These are phyloP conservation scores for Akanthomyces lecanii DNA, from an alignment of 2,329 filamentous ascomycete species.

Conservation along the genomic window DNA sequence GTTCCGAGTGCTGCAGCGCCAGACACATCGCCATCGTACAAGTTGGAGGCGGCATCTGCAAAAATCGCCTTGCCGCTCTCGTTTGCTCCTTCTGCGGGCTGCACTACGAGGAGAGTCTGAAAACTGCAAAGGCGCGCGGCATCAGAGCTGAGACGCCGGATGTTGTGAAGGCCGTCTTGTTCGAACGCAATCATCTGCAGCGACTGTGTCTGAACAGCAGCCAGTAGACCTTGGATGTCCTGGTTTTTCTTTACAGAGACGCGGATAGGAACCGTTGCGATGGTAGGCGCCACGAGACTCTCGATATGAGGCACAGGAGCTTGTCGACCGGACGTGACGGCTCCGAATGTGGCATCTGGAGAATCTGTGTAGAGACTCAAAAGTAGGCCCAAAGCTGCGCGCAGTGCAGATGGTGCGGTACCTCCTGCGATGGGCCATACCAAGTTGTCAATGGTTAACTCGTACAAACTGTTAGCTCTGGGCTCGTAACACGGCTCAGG, in stretches of 20 bases:
- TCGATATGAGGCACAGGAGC: slow-evolving; percentile 12
- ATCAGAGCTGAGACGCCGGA: slow-evolving; percentile 12
- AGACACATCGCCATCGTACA: not conserved
- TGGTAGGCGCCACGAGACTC: slow-evolving; percentile 25
- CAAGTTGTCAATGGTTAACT: slow-evolving; percentile 1
- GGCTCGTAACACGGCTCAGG: not conserved
- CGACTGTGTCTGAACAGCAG: slow-evolving; percentile 18
- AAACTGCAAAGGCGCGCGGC: slow-evolving; percentile 19
- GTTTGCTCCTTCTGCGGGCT: not conserved
- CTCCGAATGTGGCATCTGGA: slow-evolving; percentile 16
- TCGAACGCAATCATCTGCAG: slow-evolving; percentile 15
- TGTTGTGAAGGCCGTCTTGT: slow-evolving; percentile 17
- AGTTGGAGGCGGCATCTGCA: not conserved
- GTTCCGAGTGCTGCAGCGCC: not conserved
- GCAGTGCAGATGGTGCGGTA: slow-evolving; percentile 22
- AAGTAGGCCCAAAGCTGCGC: slow-evolving; percentile 30
- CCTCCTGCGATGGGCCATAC: not conserved
- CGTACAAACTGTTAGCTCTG: slow-evolving; percentile 13
- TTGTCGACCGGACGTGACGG: slow-evolving; percentile 10
- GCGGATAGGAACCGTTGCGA: slow-evolving; percentile 17
- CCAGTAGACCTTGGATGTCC: slow-evolving; percentile 18
- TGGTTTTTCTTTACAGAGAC: slow-evolving; percentile 1
- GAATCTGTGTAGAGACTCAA: slow-evolving; percentile 32
- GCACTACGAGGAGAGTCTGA: slow-evolving; percentile 21
- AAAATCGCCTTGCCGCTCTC: not conserved